phyloP scores from a whole-genome alignment of 1,284 basidiomycete genomes.

The Malassezia cuniculi region DNA sequence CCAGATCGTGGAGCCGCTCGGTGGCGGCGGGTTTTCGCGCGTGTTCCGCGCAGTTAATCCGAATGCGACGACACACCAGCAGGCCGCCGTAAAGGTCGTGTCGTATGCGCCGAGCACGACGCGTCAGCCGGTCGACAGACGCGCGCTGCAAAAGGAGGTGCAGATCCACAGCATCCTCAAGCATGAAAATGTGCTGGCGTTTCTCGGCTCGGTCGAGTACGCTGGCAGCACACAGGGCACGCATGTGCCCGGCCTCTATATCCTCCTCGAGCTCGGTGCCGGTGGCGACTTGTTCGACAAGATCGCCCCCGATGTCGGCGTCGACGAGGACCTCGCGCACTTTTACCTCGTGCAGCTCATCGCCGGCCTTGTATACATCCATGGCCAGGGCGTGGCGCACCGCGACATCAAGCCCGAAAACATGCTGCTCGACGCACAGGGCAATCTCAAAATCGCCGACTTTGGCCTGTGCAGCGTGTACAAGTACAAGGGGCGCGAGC shows the following conservation, averaged over 20 bases:
- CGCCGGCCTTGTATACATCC: slow-evolving; percentile 63
- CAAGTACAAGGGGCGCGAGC: slow-evolving; percentile 69
- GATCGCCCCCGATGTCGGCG: slow-evolving; percentile 74
- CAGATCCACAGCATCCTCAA: slow-evolving; percentile 73
- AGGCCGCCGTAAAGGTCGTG: slow-evolving; percentile 43
- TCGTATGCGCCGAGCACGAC: slow-evolving; percentile 28
- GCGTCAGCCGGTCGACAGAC: slow-evolving; percentile 38
- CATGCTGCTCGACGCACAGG: slow-evolving; percentile 50
- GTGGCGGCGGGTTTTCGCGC: slow-evolving; percentile 39
- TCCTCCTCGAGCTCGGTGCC: slow-evolving; percentile 78
- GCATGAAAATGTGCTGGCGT: slow-evolving; percentile 70
- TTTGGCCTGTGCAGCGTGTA: slow-evolving; percentile 89
- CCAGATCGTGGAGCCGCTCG: slow-evolving; percentile 37
- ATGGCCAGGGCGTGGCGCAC: slow-evolving; percentile 53
- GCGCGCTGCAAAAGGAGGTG: slow-evolving; percentile 65
- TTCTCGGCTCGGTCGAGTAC: slow-evolving; percentile 54
- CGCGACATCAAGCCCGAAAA: slow-evolving; percentile 49
- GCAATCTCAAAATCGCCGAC: slow-evolving; percentile 73
- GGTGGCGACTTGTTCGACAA: slow-evolving; percentile 97
- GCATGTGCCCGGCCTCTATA: slow-evolving; percentile 57
- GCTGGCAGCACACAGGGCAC: slow-evolving; percentile 25
- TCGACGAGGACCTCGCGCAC: slow-evolving; percentile 76
- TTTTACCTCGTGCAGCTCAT: slow-evolving; percentile 82
- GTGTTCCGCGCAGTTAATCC: slow-evolving; percentile 40
- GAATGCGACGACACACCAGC: slow-evolving; percentile 18